A percentile compares a stretch with the other conserved stretches of the same genome.
Conservation (phyloP, 345 rosid genomes). For the Eucalyptus pauciflora region DNA sequence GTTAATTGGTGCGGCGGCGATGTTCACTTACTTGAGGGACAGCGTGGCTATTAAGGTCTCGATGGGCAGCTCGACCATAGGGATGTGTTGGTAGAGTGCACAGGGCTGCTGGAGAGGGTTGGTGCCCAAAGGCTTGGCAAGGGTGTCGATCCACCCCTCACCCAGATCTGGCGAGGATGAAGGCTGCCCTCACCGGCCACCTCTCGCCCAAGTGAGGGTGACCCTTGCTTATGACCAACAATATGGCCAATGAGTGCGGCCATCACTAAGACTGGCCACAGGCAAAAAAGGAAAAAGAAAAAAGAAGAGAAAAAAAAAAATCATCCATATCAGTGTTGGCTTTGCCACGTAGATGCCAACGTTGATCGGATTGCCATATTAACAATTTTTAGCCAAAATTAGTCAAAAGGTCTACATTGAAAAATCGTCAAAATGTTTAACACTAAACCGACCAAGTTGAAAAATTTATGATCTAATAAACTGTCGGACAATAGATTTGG, state of each 20-base stretch:
- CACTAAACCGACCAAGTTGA: not conserved
- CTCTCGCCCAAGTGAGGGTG: not conserved
- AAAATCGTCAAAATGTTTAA: not conserved
- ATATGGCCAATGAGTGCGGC: not conserved
- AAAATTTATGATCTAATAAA: accelerated
- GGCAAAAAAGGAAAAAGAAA: accelerated
- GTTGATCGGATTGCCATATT: not conserved
- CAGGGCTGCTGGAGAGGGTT: not conserved
- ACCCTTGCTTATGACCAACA: not conserved
- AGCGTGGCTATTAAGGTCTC: not conserved
- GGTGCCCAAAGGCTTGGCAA: too few species aligned
- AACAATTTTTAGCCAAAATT: not conserved
- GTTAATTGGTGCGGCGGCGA: not conserved
- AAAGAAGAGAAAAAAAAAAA: not conserved
- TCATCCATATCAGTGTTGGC: accelerated
- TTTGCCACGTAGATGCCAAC: accelerated
- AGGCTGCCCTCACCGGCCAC: not conserved
- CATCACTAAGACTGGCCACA: not conserved
- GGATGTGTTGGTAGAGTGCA: not conserved
- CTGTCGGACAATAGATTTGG: not conserved
- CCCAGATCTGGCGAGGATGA: not conserved
- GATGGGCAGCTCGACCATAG: not conserved
- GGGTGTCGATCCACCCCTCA: not conserved
- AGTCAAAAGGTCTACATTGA: accelerated
- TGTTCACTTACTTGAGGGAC: not conserved